Evolutionary conservation across 352 stramenopile species (phyloP), one percentile per base, ranked within the genome.

Genomic region (Phytopythium sindhum): DNA sequence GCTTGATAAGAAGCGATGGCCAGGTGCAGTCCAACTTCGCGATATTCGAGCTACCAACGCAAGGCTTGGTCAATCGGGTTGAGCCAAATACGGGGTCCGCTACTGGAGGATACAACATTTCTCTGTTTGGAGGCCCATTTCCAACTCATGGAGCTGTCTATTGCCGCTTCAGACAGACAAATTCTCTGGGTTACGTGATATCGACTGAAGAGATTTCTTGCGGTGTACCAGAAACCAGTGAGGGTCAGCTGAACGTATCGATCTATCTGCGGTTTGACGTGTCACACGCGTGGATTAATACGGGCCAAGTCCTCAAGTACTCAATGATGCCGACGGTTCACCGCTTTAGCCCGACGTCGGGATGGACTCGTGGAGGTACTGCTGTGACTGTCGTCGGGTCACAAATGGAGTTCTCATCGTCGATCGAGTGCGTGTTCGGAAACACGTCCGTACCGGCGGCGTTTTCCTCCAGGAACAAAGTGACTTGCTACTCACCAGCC

Each of bases 311-410:
- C 4, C 71, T 77, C 33, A 57, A 48, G 19, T 74, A 69, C 41
- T 12, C 48, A 14, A 21, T 54, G 7, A 57, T 59, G 17, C 65
- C 77, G 24, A 55, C 19, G 14, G 56, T 80, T 12, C 61, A 64
- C 19, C 42, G 57, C 21, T 76, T 80, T 41, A 57, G 61, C 5
- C 77, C 77, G 9, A 14, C 44, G 7, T 63, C 69, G 0, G 77
- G 77, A 19, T 86, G 77, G 74, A 72, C 63, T 57, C 65, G 67
- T 21, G 72, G 77, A 11, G 70, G 70, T 21, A 76, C 69, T 8
- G 15, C 23, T 3, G 62, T 86, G 61, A 31, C 57, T 14, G 67
- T 83, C 1, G 44, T 72, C 56, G 77, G 69, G 21, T 71, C 61
- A 9, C 55, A 37, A 47, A 72, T 83, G 39, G 9, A 14, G 0